Evolutionary conservation across 208 protist genomes (phyloP).

Genomic region (Wallacemonas sp.): DNA sequence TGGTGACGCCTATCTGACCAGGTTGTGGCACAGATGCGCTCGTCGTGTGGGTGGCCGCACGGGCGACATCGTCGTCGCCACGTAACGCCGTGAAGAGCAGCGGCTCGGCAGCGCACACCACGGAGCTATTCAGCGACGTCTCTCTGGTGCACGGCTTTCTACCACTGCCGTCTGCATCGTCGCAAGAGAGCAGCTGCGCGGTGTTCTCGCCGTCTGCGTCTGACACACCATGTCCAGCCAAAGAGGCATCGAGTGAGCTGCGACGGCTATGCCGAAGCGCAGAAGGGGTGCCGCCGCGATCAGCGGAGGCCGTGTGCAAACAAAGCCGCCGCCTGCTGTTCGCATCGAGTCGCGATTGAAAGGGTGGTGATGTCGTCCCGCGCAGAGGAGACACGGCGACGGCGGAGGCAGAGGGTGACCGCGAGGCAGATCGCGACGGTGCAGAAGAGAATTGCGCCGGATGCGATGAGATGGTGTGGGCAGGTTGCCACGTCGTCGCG

Average conservation of each 20-base stretch:
- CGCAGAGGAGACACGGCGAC: neutral
- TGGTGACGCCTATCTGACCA: too few relatives aligned
- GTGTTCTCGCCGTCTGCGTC: neutral
- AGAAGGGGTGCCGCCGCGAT: neutral
- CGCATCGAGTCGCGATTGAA: neutral
- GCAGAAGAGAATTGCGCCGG: neutral
- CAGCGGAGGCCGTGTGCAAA: slow-evolving; percentile 5
- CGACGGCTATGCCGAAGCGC: neutral
- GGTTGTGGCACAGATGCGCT: too few relatives aligned
- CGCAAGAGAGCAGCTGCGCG: too few relatives aligned
- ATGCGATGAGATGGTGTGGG: neutral
- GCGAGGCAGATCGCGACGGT: neutral
- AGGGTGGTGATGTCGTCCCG: neutral
- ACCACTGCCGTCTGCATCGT: too few relatives aligned
- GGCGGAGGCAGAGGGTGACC: neutral
- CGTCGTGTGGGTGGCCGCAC: too few relatives aligned
- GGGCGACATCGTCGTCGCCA: too few relatives aligned
- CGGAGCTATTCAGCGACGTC: too few relatives aligned
- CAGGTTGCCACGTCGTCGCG: neutral
- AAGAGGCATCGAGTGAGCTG: neutral
- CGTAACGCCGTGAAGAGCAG: too few relatives aligned
- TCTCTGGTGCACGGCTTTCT: too few relatives aligned
- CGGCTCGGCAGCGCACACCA: too few relatives aligned
- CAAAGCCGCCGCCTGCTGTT: neutral
- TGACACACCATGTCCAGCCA: neutral